Evolutionary conservation across 2,329 filamentous ascomycete genomes (phyloP), one percentile per base, ranked within the genome.

Genomic region (Pseudopyrenochaeta lycopersici): DNA sequence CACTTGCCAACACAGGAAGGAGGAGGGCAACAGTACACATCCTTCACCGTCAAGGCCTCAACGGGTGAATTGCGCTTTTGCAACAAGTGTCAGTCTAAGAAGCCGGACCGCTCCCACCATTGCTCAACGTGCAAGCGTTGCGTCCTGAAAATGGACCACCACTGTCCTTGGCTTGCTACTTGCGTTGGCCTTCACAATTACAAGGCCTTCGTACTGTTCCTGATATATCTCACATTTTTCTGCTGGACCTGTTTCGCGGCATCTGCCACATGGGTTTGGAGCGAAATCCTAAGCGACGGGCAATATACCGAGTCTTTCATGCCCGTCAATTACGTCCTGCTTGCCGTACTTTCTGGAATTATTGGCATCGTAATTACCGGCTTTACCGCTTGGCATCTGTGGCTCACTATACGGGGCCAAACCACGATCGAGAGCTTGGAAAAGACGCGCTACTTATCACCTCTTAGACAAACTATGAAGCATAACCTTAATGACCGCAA

Each of bases 131-230:
- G 95, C 78, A 87, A 89, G 64, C 89, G 90, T 70, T 99, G 95
- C 75, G 93, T 99, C 21, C 83, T 99, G 75, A 99, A 99, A 82
- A 99, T 99, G 95, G 95, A 99, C 74, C 95, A 99, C 76, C 95
- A 99, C 79, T 99, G 95, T 75, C 95, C 95, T 14, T 99, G 95
- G 95, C 84, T 99, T 44, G 94, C 95, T 23, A 97, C 92, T 3
- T 99, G 95, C 76, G 90, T 99, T 54, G 95, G 95, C 17, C 81
- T 99, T 60, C 87, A 87, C 71, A 99, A 99, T 78, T 96, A 97
- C 82, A 99, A 99, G 78, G 85, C 93, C 0, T 99, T 99, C 73
- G 76, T 99, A 47, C 84, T 98, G 2, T 99, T 98, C 75, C 82
- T 99, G 21, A 85, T 93, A 50, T 98, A 99, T 75, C 92, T 91